Evolutionary conservation across 192 early-diverging fungal genomes (phyloP).

Genomic region (Chytriomyces hyalinus): DNA sequence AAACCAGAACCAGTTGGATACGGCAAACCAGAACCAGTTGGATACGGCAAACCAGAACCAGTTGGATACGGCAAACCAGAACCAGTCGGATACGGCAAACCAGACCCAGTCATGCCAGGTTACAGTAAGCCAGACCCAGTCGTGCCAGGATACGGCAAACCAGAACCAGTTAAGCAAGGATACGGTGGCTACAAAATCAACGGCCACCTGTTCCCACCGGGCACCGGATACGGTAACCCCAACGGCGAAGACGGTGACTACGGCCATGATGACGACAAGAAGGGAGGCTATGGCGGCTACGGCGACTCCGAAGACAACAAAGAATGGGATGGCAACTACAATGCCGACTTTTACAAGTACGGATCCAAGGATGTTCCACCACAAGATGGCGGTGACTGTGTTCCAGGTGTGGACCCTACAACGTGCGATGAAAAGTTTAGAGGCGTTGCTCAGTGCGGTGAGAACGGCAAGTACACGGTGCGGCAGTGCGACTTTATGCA

Average conservation of each 20-base stretch:
- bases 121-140: not conserved
- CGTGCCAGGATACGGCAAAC: not conserved
- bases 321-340: not conserved
- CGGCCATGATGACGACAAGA: not conserved
- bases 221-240: not conserved
- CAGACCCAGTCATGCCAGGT: not conserved
- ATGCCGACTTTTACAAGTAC: not conserved
- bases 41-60: not conserved
- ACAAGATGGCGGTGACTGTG: too few species aligned
- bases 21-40: not conserved
- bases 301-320: not conserved
- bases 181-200: not conserved
- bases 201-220: not conserved
- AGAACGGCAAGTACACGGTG: too few species aligned
- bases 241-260: not conserved
- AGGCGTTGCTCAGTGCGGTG: too few species aligned
- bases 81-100: not conserved
- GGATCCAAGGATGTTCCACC: too few species aligned
- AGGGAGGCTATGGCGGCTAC: not conserved
- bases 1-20: too few species aligned
- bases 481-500: too few species aligned
- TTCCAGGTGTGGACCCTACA: too few species aligned
- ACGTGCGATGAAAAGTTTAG: too few species aligned
- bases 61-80: not conserved
- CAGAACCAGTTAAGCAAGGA: not conserved